These are phyloP conservation scores for Colletotrichum sp. DNA, from an alignment of 2,329 filamentous ascomycete genomes.

Conservation along the genomic window DNA sequence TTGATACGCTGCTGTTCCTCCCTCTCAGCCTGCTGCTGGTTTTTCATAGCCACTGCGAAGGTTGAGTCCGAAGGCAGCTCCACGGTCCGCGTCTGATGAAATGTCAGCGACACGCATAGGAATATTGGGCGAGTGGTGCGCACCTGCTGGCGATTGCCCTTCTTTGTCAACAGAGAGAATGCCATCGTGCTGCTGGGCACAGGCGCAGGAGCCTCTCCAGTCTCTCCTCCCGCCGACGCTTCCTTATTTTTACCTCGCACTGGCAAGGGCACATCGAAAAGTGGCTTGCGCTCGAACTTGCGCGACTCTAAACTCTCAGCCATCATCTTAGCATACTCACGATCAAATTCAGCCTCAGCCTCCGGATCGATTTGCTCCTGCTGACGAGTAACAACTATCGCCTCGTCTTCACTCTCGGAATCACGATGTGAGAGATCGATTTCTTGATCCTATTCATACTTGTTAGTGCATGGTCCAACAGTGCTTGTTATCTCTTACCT, in stretches of 20 bases:
- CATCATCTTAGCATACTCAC: constrained; percentile 98
- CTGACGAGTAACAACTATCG: constrained; percentile 88
- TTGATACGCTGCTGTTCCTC: constrained; percentile 99
- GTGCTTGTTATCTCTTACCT: constrained; percentile 6
- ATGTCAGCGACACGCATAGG: constrained; percentile 16
- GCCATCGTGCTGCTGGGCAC: constrained; percentile 74
- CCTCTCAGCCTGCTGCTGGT: constrained; percentile 90
- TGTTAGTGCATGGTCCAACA: neutral
- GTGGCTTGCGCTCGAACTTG: constrained; percentile 92
- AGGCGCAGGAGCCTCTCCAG: constrained; percentile 9
- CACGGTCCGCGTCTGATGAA: constrained; percentile 80
- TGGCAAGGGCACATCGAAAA: constrained; percentile 97
- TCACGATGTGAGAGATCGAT: constrained; percentile 56
- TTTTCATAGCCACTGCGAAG: constrained; percentile 96
- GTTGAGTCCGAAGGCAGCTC: constrained; percentile 89
- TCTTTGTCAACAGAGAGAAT: constrained; percentile 94
- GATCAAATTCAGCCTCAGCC: constrained; percentile 95
- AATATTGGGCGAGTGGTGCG: neutral
- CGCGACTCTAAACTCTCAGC: constrained; percentile 93
- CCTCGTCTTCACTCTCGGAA: constrained; percentile 80
- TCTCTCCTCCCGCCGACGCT: constrained; percentile 12
- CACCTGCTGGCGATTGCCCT: constrained; percentile 93
- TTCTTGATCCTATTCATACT: constrained; percentile 49
- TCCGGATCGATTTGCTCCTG: constrained; percentile 92
- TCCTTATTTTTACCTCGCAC: constrained; percentile 69